Percentiles rank a stretch among this genome's conserved stretches.
Conservation (phyloP, 2,329 filamentous ascomycete genomes). For the Arthrobotrys musiformis region DNA sequence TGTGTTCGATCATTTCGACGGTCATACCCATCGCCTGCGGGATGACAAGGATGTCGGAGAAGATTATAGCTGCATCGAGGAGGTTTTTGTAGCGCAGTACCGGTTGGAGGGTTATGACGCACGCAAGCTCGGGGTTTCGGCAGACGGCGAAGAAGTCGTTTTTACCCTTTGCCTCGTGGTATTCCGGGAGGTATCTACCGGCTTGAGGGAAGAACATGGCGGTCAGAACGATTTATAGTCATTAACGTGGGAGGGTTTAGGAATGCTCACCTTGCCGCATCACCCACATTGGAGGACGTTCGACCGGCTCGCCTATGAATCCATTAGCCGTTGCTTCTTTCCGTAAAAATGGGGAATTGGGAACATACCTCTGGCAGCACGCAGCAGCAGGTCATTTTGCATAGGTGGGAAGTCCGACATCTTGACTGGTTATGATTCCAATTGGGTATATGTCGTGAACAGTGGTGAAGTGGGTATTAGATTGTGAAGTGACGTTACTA, state of each 20-base stretch:
- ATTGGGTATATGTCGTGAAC: conserved; percentile 16
- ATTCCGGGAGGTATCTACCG: conserved; percentile 93
- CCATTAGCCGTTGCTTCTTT: no score
- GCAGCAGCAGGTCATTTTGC: conserved; percentile 90
- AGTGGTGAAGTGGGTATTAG: background rate
- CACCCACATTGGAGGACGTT: conserved; percentile 96
- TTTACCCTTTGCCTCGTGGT: conserved; percentile 90
- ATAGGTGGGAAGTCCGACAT: conserved; percentile 76
- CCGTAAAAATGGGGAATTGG: no score
- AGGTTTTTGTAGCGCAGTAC: conserved; percentile 90
- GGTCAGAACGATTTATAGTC: background rate
- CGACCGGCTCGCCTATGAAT: conserved; percentile 81
- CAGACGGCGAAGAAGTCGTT: conserved; percentile 99
- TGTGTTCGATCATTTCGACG: conserved; percentile 98
- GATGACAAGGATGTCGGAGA: conserved; percentile 97
- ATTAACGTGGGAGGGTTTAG: conserved; percentile 9
- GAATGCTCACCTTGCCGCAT: conserved; percentile 88
- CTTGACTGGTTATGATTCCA: background rate
- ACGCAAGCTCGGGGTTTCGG: conserved; percentile 89
- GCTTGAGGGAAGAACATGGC: conserved; percentile 68
- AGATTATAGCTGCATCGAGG: conserved; percentile 97
- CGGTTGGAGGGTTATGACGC: conserved; percentile 91
- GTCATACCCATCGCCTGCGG: conserved; percentile 98
- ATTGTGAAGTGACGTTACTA: background rate
- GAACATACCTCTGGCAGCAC: conserved; percentile 87